These are phyloP conservation scores for Coelastrella sp. DNA, from an alignment of 139 green algal genomes.

Conservation along the genomic window DNA sequence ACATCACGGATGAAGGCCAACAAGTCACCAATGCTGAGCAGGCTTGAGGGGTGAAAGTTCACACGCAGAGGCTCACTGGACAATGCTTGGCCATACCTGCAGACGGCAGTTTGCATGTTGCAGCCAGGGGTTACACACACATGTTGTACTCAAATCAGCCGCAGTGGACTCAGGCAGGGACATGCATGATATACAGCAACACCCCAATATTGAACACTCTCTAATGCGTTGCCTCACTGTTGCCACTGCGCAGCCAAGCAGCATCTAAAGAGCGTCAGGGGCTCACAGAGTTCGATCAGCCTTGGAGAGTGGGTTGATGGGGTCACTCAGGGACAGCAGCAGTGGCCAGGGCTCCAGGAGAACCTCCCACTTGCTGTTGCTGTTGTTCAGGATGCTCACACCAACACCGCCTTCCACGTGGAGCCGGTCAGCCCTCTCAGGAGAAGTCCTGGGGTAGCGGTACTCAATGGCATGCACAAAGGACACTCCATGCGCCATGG, in stretches of 20 bases:
- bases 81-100: conserved; percentile 74
- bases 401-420: conserved; percentile 45
- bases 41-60: conserved; percentile 81
- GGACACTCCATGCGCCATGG: conserved; percentile 45
- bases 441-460: conserved; percentile 17
- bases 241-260: background rate
- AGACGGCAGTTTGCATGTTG: no score
- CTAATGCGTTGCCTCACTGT: background rate
- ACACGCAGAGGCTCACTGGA: conserved; percentile 76
- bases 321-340: conserved; percentile 52
- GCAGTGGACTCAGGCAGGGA: background rate
- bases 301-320: conserved; percentile 70
- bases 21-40: conserved; percentile 81
- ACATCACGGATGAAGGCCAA: conserved; percentile 67
- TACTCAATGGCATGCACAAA: conserved; percentile 46
- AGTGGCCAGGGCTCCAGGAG: conserved; percentile 78
- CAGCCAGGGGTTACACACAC: no score
- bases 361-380: conserved; percentile 79
- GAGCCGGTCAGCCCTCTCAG: conserved; percentile 50
- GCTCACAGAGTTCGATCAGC: conserved; percentile 59
- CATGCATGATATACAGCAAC: background rate
- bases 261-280: background rate
- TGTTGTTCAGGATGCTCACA: conserved; percentile 83
- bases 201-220: no score
- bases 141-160: no score